These are phyloP conservation scores for Trametes villosa DNA, from an alignment of 768 basidiomycete species.

Conservation along the genomic window DNA sequence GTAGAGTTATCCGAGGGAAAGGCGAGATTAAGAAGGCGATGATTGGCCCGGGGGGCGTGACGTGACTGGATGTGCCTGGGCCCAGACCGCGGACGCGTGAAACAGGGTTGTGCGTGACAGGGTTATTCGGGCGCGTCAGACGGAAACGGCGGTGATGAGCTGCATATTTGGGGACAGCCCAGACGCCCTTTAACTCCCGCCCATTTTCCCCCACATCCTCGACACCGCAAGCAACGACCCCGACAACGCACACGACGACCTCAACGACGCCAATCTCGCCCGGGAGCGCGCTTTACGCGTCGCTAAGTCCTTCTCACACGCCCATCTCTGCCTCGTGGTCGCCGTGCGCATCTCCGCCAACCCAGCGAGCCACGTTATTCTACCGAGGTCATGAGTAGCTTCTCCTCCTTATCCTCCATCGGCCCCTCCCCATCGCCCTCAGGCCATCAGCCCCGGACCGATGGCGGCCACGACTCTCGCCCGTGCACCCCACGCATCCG, in stretches of 20 bases:
- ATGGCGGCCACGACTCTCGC: conserved; percentile 14
- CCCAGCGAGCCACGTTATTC: conserved; percentile 32
- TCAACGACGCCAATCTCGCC: conserved; percentile 11
- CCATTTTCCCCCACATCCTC: conserved; percentile 9
- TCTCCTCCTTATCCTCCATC: conserved; percentile 26
- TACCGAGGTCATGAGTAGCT: conserved; percentile 30
- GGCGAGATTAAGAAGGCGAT: conserved; percentile 2
- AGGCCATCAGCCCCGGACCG: conserved; percentile 20
- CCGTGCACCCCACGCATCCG: conserved; percentile 19
- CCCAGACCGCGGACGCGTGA: conserved; percentile 8
- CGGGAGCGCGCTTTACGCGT: conserved; percentile 23
- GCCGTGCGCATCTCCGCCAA: conserved; percentile 24
- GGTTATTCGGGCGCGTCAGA: conserved; percentile 3
- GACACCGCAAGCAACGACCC: conserved; percentile 13
- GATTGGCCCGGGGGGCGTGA: conserved; percentile 16
- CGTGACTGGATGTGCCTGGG: conserved; percentile 19
- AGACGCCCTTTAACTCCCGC: neutral
- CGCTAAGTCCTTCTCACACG: conserved; percentile 13
- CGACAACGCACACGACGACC: conserved; percentile 15
- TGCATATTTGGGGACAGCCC: conserved; percentile 21
- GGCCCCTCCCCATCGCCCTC: conserved; percentile 22
- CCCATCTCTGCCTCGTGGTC: conserved; percentile 28
- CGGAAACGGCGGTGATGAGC: conserved; percentile 8
- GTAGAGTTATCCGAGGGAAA: conserved; percentile 13
- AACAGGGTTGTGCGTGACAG: conserved; percentile 12